Base-by-base conservation (phyloP, 2,329 filamentous ascomycete genomes). In the Penicillium nordicum region DNA sequence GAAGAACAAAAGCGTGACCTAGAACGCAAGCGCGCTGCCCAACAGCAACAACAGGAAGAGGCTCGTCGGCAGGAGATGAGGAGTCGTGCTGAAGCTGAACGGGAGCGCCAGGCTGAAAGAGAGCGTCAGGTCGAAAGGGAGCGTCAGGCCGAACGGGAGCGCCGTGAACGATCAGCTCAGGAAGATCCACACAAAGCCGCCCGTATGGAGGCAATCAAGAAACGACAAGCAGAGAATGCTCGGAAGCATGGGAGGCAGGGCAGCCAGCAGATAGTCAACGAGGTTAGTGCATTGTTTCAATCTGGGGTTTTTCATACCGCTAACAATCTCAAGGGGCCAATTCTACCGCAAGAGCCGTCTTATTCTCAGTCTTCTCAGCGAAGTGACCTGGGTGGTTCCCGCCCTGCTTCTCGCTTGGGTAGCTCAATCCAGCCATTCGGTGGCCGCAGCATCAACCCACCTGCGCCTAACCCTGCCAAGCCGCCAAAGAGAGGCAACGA, bases 1-100 rank as follows among this genome's bases (percentile, higher is more conserved):
- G 86, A 87, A 9, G 89, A 95, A 21, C 86, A 88, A 37, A 96
- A 95, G 74, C 83, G 86, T 16, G 90, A 95, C 66, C 78, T 89
- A 34, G 91, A 96, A 69, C 86, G 88, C 46, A 91, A 92, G 75
- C 83, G 88, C 57, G 84, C 84, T 46, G 84, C 83, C 37, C 75
- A 78, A 48, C 69, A 73, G 50, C 69, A 72, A 53, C 71, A 69
- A 43, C 83, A 83, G 53, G 80, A 83, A 51, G 87, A 90, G 61
- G 77, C 78, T 16, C 85, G 88, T 60, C 81, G 80, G 40, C 84
- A 86, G 64, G 83, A 80, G 61, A 81, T 84, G 62, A 80, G 83
- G 60, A 84, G 87, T 55, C 81, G 82, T 25, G 84, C 84, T 60
- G 80, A 84, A 61, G 79, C 80, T 11, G 77, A 80, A 53, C 70